Conservation (phyloP, 768 basidiomycete genomes). For the Mycena rebaudengoi region DNA sequence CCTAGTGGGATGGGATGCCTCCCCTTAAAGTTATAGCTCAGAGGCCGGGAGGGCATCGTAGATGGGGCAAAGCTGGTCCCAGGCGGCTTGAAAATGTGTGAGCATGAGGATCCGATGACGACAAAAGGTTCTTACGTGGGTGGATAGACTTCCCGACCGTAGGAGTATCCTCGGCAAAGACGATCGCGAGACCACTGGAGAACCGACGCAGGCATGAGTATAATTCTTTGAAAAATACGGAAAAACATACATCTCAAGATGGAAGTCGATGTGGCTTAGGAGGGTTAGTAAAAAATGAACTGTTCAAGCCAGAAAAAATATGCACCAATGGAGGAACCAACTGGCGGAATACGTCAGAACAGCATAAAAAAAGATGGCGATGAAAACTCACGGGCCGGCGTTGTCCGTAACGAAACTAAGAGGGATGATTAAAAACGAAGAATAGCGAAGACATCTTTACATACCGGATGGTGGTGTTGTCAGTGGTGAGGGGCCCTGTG, state of each 20-base stretch:
- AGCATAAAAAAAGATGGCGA: not conserved
- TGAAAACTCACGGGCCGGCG: constrained; percentile 65
- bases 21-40: too few species aligned
- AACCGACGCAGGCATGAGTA: not conserved
- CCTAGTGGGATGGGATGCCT: too few species aligned
- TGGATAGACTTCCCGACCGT: constrained; percentile 11
- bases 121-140: too few species aligned
- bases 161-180: constrained; percentile 36
- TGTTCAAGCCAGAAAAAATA: too few species aligned
- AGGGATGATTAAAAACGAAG: not conserved
- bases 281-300: too few species aligned
- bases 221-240: not conserved
- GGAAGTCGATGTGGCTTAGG: constrained; percentile 53
- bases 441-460: not conserved
- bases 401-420: constrained; percentile 70
- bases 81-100: too few species aligned
- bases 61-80: too few species aligned
- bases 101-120: too few species aligned
- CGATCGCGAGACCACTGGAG: constrained; percentile 34
- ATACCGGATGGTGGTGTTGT: constrained; percentile 59
- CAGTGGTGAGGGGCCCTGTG: constrained; percentile 42
- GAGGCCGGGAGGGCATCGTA: too few species aligned
- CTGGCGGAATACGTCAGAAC: not conserved
- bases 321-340: constrained; percentile 9
- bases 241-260: constrained; percentile 47